A percentile compares a stretch with the other conserved stretches of the same genome.
phyloP scores from a whole-genome alignment of 2,329 filamentous ascomycete species.

The Fusarium chuoi region DNA sequence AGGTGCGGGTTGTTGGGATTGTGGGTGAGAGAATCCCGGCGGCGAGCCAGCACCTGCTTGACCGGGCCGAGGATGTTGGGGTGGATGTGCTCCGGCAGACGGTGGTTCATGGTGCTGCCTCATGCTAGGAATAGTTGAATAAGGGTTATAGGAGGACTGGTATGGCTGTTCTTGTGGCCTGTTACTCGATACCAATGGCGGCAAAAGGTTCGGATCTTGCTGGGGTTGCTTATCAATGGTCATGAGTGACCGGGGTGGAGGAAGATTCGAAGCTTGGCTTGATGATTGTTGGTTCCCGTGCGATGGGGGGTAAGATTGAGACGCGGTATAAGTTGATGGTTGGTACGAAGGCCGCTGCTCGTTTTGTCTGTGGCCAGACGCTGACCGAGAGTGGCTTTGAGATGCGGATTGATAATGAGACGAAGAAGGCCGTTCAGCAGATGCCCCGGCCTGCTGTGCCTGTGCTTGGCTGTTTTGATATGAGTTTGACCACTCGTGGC shows the following conservation, averaged over 20 bases:
- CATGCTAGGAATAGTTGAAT: background rate
- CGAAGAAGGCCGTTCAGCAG: background rate
- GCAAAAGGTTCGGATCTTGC: background rate
- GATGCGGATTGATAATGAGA: background rate
- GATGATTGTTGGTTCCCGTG: background rate
- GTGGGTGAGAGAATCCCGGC: background rate
- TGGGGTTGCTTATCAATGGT: background rate
- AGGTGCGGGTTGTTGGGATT: background rate
- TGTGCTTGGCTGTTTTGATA: background rate
- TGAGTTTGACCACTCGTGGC: background rate
- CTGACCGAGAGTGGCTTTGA: background rate
- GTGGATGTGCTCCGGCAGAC: background rate
- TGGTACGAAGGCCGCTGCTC: background rate
- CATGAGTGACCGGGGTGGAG: background rate
- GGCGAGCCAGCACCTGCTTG: background rate
- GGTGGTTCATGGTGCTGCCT: background rate
- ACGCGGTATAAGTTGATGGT: background rate
- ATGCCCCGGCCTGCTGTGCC: no score
- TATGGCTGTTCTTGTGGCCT: background rate
- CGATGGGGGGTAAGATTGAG: background rate
- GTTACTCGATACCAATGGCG: background rate
- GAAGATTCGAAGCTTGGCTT: background rate
- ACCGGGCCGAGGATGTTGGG: background rate
- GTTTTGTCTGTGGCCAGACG: background rate
- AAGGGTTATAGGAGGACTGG: background rate